These are phyloP conservation scores for Tephrocybe sp. DNA, from an alignment of 768 basidiomycete genomes.

Conservation along the genomic window DNA sequence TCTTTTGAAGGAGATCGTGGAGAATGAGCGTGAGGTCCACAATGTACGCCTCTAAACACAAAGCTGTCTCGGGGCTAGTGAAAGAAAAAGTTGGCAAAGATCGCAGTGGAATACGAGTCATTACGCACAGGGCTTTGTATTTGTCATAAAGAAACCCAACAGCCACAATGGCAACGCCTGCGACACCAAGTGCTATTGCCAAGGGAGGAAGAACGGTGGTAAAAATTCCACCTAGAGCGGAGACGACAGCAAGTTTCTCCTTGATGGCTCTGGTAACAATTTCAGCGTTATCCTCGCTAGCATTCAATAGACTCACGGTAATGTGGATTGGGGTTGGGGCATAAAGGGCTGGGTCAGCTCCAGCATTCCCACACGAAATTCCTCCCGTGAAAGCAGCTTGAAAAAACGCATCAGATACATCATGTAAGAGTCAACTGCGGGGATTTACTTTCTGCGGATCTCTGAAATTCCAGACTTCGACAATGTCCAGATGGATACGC, in stretches of 20 bases:
- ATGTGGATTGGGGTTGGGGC: neutral
- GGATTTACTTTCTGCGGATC: neutral
- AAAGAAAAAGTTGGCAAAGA: neutral
- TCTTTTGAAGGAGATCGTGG: neutral
- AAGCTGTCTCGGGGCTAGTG: neutral
- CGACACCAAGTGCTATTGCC: constrained; percentile 1
- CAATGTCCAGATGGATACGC: constrained; percentile 1
- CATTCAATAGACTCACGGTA: neutral
- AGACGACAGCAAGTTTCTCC: neutral
- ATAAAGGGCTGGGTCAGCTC: neutral
- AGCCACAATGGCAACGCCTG: neutral
- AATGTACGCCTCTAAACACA: constrained; percentile 4
- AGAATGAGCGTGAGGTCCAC: constrained; percentile 3
- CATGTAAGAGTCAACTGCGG: neutral
- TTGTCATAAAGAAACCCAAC: neutral
- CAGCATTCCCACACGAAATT: neutral
- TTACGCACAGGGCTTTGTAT: neutral
- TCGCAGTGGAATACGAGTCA: neutral
- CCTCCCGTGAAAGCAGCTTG: neutral
- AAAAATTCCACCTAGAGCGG: neutral
- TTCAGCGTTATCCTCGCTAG: neutral
- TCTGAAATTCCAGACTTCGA: constrained; percentile 4
- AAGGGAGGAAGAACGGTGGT: neutral
- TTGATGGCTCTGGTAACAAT: neutral
- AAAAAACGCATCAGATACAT: neutral